Conservation (phyloP, 176 grass and related monocot species). For the Phoenix roebelenii region DNA sequence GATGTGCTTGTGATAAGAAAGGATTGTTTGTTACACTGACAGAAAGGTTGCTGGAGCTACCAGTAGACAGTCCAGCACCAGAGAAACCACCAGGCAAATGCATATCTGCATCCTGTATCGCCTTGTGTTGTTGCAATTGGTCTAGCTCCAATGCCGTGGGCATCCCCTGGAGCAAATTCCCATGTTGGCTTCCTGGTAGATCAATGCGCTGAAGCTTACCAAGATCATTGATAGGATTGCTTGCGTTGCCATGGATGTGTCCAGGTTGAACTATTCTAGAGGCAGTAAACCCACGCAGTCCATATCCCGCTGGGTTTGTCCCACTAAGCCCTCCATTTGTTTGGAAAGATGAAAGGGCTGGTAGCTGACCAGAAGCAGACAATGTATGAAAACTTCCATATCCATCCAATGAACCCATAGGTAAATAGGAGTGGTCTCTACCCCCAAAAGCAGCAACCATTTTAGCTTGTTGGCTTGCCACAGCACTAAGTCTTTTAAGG, state of each 20-base stretch:
- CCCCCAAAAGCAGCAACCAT: slow-evolving; percentile 74
- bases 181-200: slow-evolving; percentile 32
- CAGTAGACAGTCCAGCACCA: slow-evolving; percentile 23
- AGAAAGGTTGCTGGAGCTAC: slow-evolving; percentile 18
- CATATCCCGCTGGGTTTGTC: slow-evolving; percentile 31
- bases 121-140: slow-evolving; percentile 36
- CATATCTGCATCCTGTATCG: slow-evolving; percentile 42
- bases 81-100: slow-evolving; percentile 32
- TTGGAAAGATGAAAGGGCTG: slow-evolving; percentile 49
- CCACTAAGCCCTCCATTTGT: slow-evolving; percentile 47
- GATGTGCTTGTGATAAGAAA: slow-evolving; percentile 31
- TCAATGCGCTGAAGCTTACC: slow-evolving; percentile 48
- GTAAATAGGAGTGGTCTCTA: slow-evolving; percentile 62
- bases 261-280: slow-evolving; percentile 36
- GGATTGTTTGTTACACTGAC: slow-evolving; percentile 28
- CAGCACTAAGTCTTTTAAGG: slow-evolving; percentile 70
- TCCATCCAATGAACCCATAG: slow-evolving; percentile 62
- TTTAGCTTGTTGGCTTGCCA: slow-evolving; percentile 76
- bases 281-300: slow-evolving; percentile 34
- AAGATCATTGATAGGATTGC: slow-evolving; percentile 32
- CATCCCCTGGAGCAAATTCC: slow-evolving; percentile 31
- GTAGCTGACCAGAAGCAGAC: slow-evolving; percentile 29
- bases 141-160: slow-evolving; percentile 34
- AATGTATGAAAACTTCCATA: slow-evolving; percentile 57
- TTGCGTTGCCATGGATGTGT: slow-evolving; percentile 19